Evolutionary conservation across 805 yeast genomes (phyloP).

Genomic region (Pichia pseudocactophila): DNA sequence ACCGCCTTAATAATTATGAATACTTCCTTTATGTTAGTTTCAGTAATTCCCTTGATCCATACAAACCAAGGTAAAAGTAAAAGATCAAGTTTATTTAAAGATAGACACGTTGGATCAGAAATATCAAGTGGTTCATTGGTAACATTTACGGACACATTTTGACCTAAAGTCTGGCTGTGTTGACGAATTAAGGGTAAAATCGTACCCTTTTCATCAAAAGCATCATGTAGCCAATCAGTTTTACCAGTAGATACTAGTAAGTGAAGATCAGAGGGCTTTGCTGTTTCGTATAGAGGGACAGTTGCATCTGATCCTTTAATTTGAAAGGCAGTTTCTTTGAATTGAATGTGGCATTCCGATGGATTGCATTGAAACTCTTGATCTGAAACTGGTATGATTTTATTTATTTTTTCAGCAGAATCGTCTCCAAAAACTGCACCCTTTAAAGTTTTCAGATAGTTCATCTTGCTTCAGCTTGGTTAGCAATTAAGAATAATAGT

Average conservation of each 20-base stretch:
- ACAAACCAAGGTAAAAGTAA: constrained; percentile 67
- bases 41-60: constrained; percentile 48
- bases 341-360: constrained; percentile 34
- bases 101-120: constrained; percentile 28
- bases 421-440: constrained; percentile 9
- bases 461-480: constrained; percentile 15
- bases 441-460: constrained; percentile 15
- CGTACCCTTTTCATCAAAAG: constrained; percentile 34
- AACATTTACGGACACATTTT: constrained; percentile 13
- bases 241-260: constrained; percentile 77
- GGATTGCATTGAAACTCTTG: constrained; percentile 45
- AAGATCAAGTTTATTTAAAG: constrained; percentile 45
- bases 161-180: constrained; percentile 10
- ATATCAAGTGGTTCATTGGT: constrained; percentile 14
- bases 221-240: constrained; percentile 77
- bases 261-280: constrained; percentile 63
- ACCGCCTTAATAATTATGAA: constrained; percentile 36
- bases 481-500: too few species aligned
- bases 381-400: constrained; percentile 35
- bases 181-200: constrained; percentile 19
- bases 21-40: constrained; percentile 35
- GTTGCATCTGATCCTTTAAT: constrained; percentile 26
- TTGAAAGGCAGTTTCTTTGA: constrained; percentile 24
- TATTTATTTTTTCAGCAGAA: constrained; percentile 25
- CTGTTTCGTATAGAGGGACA: constrained; percentile 56